phyloP scores from a whole-genome alignment of 1,284 basidiomycete species.

The Pholiota adiposa region DNA sequence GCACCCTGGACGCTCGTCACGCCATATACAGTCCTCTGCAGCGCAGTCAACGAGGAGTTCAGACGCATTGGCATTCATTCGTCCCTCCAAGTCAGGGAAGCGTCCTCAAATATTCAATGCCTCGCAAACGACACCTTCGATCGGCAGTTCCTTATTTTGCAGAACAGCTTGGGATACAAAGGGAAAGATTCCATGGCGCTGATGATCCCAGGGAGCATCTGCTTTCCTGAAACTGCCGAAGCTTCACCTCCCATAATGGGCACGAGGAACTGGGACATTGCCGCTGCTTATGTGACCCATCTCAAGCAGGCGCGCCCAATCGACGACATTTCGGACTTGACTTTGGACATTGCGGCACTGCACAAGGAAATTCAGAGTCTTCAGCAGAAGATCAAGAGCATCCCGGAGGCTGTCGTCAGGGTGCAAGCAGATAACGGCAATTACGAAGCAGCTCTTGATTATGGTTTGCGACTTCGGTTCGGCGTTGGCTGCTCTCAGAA shows the following conservation, averaged over 20 bases:
- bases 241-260: background rate
- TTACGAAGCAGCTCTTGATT: constrained; percentile 11
- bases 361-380: background rate
- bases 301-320: background rate
- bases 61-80: constrained; percentile 28
- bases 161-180: background rate
- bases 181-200: background rate
- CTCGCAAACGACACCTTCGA: background rate
- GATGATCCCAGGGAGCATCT: background rate
- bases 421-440: constrained; percentile 7
- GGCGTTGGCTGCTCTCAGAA: background rate
- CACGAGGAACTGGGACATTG: background rate
- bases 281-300: background rate
- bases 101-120: background rate
- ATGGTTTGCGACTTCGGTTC: constrained; percentile 5
- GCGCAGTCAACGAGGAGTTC: constrained; percentile 31
- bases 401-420: constrained; percentile 3
- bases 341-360: background rate
- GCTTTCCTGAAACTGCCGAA: background rate
- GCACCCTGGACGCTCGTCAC: constrained; percentile 36
- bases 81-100: background rate
- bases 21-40: constrained; percentile 27
- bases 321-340: background rate
- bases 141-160: background rate
- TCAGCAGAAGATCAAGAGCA: background rate